Base-by-base conservation (phyloP, 2,329 filamentous ascomycete species). In the Trichophyton schoenleinii region DNA sequence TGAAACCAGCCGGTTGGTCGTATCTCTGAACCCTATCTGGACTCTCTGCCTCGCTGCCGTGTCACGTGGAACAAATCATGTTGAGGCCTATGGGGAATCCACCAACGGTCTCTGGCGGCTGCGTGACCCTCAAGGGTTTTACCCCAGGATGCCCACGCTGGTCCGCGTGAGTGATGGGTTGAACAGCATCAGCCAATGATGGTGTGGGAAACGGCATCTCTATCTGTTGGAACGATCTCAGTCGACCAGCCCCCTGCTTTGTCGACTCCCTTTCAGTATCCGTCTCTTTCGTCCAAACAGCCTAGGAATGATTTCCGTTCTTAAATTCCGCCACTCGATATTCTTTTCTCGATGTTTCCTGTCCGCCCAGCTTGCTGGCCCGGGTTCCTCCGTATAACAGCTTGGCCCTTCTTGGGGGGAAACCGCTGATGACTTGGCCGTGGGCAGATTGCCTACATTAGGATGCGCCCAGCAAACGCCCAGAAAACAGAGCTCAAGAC, bases 21-120 rank as follows among this genome's bases (percentile, higher is more conserved):
- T 55, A 55, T 55, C 49, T 55, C n/a, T 18, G 49, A 55, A 55
- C 49, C 49, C 49, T 55, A 55, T 55, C 52, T 55, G 3, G 9
- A 36, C 28, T 20, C 52, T 34, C 34, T 18, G 11, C 34, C 52
- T 28, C 34, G 28, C 52, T 36, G 52, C 31, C 52, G 25, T 55
- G 52, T 55, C 52, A 55, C 52, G 52, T 55, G 52, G 49, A 55
- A 6, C 11, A 36, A 55, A 55, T 55, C 13, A 20, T 53, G 25
- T 38, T 13, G 11, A 53, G 13, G 18, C 11, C 18, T 20, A 55
- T 36, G 52, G 52, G 5, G 13, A 25, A 15, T 52, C 20, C 52
- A 20, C 20, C 52, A 55, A 55, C 52, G 52, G 52, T 55, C 52
- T 36, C 15, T 34, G 28, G 52, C 52, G 52, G 52, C 52, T 55